A percentile compares a stretch with the other conserved stretches of the same genome.
Evolutionary conservation across 2,329 filamentous ascomycete species (phyloP).

Genomic region (Exophiala calicioides): DNA sequence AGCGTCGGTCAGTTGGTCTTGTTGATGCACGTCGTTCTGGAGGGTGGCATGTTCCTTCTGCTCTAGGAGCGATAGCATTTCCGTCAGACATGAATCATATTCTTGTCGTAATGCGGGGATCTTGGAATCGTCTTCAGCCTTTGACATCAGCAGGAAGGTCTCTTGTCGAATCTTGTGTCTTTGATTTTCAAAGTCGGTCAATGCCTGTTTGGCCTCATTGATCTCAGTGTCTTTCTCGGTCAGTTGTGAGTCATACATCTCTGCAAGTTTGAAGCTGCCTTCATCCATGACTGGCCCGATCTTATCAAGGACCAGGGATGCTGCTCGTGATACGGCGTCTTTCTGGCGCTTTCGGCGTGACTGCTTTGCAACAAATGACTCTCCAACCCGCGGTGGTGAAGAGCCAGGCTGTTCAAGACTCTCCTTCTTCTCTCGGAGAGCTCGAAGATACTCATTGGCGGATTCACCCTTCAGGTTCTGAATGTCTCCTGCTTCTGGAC

Average conservation of each 20-base stretch:
- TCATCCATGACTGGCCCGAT: slow-evolving; percentile 70
- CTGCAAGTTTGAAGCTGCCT: slow-evolving; percentile 69
- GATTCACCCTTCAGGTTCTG: slow-evolving; percentile 78
- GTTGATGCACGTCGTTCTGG: slow-evolving; percentile 31
- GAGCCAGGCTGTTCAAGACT: slow-evolving; percentile 61
- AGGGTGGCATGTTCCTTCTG: slow-evolving; percentile 44
- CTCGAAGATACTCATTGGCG: slow-evolving; percentile 79
- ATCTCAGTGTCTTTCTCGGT: slow-evolving; percentile 54
- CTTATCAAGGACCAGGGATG: slow-evolving; percentile 67
- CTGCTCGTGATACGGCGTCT: slow-evolving; percentile 59
- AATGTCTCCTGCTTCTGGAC: slow-evolving; percentile 75
- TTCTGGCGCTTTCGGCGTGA: slow-evolving; percentile 34
- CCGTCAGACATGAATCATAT: slow-evolving; percentile 40
- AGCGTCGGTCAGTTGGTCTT: slow-evolving; percentile 31
- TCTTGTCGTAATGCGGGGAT: slow-evolving; percentile 42
- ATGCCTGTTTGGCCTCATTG: slow-evolving; percentile 64
- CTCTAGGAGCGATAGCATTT: slow-evolving; percentile 47
- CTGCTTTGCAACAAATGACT: slow-evolving; percentile 23
- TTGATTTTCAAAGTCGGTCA: slow-evolving; percentile 45
- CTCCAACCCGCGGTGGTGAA: slow-evolving; percentile 53
- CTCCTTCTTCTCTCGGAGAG: slow-evolving; percentile 48
- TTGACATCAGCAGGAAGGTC: slow-evolving; percentile 38
- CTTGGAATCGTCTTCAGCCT: slow-evolving; percentile 40
- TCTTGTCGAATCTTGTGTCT: slow-evolving; percentile 46
- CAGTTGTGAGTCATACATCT: slow-evolving; percentile 40